Evolutionary conservation across 2,329 filamentous ascomycete genomes (phyloP).

Genomic region (Tolypocladium amazonense): DNA sequence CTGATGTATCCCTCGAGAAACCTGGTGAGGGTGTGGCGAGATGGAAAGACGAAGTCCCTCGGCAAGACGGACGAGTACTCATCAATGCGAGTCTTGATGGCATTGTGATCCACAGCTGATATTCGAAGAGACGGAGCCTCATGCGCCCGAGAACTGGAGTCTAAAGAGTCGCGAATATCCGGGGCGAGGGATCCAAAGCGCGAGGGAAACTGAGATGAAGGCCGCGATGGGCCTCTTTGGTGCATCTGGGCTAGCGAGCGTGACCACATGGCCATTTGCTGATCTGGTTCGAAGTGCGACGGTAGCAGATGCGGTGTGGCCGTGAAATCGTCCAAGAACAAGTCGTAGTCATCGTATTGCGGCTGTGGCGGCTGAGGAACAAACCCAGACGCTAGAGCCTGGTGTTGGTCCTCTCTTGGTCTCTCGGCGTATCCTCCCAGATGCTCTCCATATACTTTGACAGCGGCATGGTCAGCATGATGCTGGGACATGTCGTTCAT

Average conservation of each 20-base stretch:
- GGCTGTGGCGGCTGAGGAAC: slow-evolving; percentile 17
- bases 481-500: slow-evolving; percentile 34
- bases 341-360: slow-evolving; percentile 45
- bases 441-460: slow-evolving; percentile 39
- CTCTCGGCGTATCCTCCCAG: slow-evolving; percentile 37
- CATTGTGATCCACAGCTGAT: slow-evolving; percentile 41
- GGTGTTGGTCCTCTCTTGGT: slow-evolving; percentile 32
- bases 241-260: slow-evolving; percentile 27
- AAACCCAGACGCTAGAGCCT: slow-evolving; percentile 28
- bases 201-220: slow-evolving; percentile 41
- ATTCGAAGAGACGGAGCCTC: slow-evolving; percentile 33
- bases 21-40: slow-evolving; percentile 55
- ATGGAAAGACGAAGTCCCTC: slow-evolving; percentile 55
- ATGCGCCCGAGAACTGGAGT: slow-evolving; percentile 11
- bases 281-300: slow-evolving; percentile 42
- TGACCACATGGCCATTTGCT: slow-evolving; percentile 41
- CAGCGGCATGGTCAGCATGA: slow-evolving; percentile 27
- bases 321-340: slow-evolving; percentile 48
- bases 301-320: slow-evolving; percentile 45
- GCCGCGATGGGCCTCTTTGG: slow-evolving; percentile 32
- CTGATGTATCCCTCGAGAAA: slow-evolving; percentile 62
- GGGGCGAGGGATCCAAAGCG: slow-evolving; percentile 43
- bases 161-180: slow-evolving; percentile 33
- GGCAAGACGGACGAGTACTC: slow-evolving; percentile 52
- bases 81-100: slow-evolving; percentile 47